phyloP scores from a whole-genome alignment of 352 stramenopile species.

The Phytophthora sp. region DNA sequence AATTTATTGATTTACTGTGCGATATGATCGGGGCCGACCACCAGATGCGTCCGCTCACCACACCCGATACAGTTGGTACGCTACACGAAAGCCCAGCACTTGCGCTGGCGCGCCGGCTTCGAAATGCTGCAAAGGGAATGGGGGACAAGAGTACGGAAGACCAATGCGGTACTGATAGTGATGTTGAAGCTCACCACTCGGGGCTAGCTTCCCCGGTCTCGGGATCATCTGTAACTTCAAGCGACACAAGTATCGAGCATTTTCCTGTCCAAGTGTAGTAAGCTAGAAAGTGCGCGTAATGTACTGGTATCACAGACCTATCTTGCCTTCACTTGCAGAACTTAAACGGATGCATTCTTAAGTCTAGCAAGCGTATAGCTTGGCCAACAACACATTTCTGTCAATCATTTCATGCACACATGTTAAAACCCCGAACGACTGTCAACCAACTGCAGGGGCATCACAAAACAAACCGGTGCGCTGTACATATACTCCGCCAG shows the following conservation, averaged over 20 bases:
- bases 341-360: too few relatives aligned
- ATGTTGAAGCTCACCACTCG: constrained; percentile 17
- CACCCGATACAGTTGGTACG: constrained; percentile 19
- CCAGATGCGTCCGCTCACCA: constrained; percentile 37
- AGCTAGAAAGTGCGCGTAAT: constrained; percentile 3
- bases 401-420: neutral
- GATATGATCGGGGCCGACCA: constrained; percentile 74
- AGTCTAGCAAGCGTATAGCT: too few relatives aligned
- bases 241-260: constrained; percentile 9
- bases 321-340: too few relatives aligned
- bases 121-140: constrained; percentile 17
- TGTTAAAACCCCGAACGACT: neutral
- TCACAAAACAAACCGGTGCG: constrained; percentile 15
- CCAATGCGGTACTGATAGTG: constrained; percentile 11
- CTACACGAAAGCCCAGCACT: constrained; percentile 29
- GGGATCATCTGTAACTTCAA: constrained; percentile 24
- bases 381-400: too few relatives aligned
- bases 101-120: constrained; percentile 14
- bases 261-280: constrained; percentile 23
- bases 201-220: constrained; percentile 25
- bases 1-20: constrained; percentile 81
- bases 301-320: constrained; percentile 7
- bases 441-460: too few relatives aligned
- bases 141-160: constrained; percentile 8
- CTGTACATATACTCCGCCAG: constrained; percentile 57